Conservation (phyloP, 176 grass and related monocot genomes). For the Oryza rufipogon region DNA sequence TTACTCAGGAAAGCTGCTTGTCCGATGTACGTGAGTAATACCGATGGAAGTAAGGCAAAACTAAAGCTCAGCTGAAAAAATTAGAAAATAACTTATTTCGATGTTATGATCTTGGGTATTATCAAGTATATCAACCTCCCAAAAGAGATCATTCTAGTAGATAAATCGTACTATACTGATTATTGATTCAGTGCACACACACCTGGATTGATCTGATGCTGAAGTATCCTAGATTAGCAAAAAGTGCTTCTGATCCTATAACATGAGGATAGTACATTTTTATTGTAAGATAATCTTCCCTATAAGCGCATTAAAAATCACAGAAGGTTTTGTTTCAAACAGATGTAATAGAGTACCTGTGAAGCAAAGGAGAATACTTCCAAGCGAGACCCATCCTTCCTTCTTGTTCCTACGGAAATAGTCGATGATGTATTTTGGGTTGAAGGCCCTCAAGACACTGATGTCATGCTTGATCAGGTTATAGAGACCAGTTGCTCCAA, state of each 20-base stretch:
- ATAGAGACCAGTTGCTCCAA: slow-evolving; percentile 45
- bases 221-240: slow-evolving; percentile 57
- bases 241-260: slow-evolving; percentile 59
- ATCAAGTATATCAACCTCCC: neutral
- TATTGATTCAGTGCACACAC: neutral
- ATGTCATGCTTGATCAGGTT: slow-evolving; percentile 55
- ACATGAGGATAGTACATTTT: neutral
- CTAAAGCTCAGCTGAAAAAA: slow-evolving; percentile 35
- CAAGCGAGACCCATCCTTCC: slow-evolving; percentile 60
- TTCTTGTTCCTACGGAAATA: slow-evolving; percentile 57
- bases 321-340: neutral
- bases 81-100: neutral
- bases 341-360: slow-evolving; percentile 41
- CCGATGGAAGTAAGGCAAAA: slow-evolving; percentile 30
- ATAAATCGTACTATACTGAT: neutral
- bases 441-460: slow-evolving; percentile 42
- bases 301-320: neutral
- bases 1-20: slow-evolving; percentile 56
- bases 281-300: neutral
- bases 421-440: slow-evolving; percentile 57
- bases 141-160: neutral
- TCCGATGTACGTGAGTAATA: slow-evolving; percentile 55
- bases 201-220: slow-evolving; percentile 58
- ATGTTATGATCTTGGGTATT: neutral
- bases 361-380: slow-evolving; percentile 53